phyloP scores from a whole-genome alignment of 306 rosid genomes.

The Crotalaria pallida region DNA sequence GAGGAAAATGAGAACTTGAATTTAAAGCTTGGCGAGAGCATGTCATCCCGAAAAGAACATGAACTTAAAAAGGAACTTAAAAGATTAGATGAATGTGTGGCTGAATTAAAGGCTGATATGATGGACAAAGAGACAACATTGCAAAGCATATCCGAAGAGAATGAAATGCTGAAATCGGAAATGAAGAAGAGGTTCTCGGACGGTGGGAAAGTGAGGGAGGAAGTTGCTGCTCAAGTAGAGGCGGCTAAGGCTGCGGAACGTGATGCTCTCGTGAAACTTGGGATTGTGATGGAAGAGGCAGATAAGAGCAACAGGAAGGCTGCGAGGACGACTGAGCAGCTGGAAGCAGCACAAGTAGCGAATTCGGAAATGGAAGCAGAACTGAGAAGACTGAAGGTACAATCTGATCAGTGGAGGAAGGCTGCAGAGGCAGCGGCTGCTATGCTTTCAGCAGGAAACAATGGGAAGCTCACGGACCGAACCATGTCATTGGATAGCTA shows the following conservation, averaged over 20 bases:
- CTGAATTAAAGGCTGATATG: constrained; percentile 51
- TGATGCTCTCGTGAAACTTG: constrained; percentile 64
- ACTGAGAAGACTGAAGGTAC: constrained; percentile 77
- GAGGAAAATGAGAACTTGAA: constrained; percentile 84
- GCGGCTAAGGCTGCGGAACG: constrained; percentile 46
- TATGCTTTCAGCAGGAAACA: constrained; percentile 79
- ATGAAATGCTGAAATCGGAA: constrained; percentile 60
- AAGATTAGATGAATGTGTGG: constrained; percentile 45
- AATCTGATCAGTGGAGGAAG: constrained; percentile 95
- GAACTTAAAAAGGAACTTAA: constrained; percentile 48
- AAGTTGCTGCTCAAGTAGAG: constrained; percentile 41
- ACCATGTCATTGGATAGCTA: constrained; percentile 67
- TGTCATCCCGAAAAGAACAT: constrained; percentile 41
- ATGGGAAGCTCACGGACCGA: constrained; percentile 74
- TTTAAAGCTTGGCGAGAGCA: constrained; percentile 41
- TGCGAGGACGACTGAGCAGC: constrained; percentile 66
- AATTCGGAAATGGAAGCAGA: constrained; percentile 77
- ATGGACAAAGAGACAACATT: constrained; percentile 86
- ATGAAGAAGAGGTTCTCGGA: constrained; percentile 37
- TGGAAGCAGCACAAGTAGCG: constrained; percentile 68
- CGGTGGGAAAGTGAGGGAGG: constrained; percentile 36
- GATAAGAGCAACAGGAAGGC: constrained; percentile 61
- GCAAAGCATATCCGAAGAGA: constrained; percentile 74
- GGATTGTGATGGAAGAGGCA: constrained; percentile 71
- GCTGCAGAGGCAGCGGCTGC: constrained; percentile 98